phyloP scores from a whole-genome alignment of 2,329 filamentous ascomycete species.

The Monilinia vaccinii-corymbosi region DNA sequence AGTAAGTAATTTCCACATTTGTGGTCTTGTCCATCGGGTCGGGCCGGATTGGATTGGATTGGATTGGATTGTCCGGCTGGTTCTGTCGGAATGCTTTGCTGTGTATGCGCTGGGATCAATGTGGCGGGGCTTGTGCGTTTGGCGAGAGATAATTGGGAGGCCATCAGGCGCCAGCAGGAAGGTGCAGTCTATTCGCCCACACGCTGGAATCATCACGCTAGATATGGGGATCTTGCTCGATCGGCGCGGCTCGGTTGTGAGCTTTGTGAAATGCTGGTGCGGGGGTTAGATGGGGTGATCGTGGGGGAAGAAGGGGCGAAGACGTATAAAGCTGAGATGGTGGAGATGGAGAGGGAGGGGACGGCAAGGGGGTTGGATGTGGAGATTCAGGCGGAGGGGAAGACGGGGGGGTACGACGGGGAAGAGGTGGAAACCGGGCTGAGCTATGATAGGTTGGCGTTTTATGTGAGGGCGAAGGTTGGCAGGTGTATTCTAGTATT shows the following conservation, averaged over 20 bases:
- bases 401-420: no score
- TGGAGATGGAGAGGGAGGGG: not conserved
- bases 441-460: no score
- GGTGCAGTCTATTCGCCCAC: no score
- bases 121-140: not conserved
- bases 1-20: not conserved
- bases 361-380: not conserved
- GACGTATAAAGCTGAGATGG: not conserved
- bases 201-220: not conserved
- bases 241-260: not conserved
- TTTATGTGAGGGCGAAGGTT: no score
- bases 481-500: no score
- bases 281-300: no score
- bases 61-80: not conserved
- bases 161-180: no score
- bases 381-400: no score
- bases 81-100: slow-evolving; percentile 1
- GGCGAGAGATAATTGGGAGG: not conserved
- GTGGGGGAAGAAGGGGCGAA: no score
- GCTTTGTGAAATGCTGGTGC: not conserved
- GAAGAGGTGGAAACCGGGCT: no score
- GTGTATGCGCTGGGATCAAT: not conserved
- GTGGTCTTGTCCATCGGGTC: not conserved
- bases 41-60: not conserved
- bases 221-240: not conserved